Evolutionary conservation across 768 basidiomycete species (phyloP), one percentile per base, ranked within the genome.

Genomic region (Suillus americanus): DNA sequence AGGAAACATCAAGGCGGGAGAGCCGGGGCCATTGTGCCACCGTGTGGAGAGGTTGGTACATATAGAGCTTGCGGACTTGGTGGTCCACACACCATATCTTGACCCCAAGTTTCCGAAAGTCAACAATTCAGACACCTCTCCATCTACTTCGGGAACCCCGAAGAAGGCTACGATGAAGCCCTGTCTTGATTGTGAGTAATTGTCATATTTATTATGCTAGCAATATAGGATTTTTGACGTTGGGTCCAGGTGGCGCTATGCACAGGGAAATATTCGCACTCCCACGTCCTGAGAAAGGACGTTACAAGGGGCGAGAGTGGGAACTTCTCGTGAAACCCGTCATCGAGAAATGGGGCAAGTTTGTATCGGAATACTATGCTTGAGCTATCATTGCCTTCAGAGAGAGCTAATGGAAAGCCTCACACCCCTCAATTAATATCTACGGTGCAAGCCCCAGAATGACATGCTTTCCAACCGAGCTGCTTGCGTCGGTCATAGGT

Each of bases 181-280:
- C 3, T 86, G 85, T 67, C 64, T 65, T 0, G 84, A 83, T 66
- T 85, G 84, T 86, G 65, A 71, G 57, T 18, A 10, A 59, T 18
- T 28, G 81, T 75, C 20, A 25, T 35, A 18, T 79, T 81, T 68
- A 80, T 82, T 75, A 48, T 3, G 10, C 40, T 45, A 20, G 38
- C 0, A 38, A 33, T 35, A 3, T 5, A 25, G 9, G 13, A 37
- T 61, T 46, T 37, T 54, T 46, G 16, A 68, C 23, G 16, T 53
- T 69, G 41, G 43, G 18, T 62, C 8, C 56, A 88, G 86, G 87
- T 67, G 87, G 87, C 18, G 77, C 69, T 10, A 69, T 83, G 33
- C 93, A 95, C 73, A 86, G 85, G 70, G 93, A 95, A 71, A 92
- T 95, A 20, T 95, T 95, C 72, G 78, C 89, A 45, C 92, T 95